Evolutionary conservation across 2,329 filamentous ascomycete genomes (phyloP), one percentile per base, ranked within the genome.

Genomic region (Talaromyces sp.): DNA sequence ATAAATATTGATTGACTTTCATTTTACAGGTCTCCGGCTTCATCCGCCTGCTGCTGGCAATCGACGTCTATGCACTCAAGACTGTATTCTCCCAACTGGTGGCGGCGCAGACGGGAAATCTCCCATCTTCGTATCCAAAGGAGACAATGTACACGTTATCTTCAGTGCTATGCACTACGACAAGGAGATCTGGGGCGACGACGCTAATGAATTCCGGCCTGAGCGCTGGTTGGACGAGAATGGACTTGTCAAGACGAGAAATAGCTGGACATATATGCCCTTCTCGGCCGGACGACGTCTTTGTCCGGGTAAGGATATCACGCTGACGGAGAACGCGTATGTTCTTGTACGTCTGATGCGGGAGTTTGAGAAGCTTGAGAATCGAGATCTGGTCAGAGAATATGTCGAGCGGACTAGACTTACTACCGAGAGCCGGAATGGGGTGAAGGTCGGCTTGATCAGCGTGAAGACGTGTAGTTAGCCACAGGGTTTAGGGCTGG

Each of bases 101-200:
- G 85, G 84, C 58, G 86, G 86, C 0, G 77, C 80, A 2, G 81
- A 86, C 68, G 61, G 64, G 2, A 62, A 52, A 21, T 62, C 63
- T 8, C 66, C 65, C 5, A 46, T 67, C 8, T 66, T 63, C 37
- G 69, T 82, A 1, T 68, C 66, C 64, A 53, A 57, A 33, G 53
- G 53, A 10, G 39, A 56, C 19, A 31, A 13, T 2, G 15, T 60
- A 7, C 13, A 61, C 36, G 80, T 75, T 62, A 67, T 60, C 54
- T 70, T 76, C 4, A 78, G 77, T 62, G 62, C 72, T 13, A 81
- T 81, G 77, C 67, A 72, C 48, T 63, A 68, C 13, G 61, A 67
- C 19, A 58, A 63, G 45, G 64, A 69, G 31, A 62, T 66, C 46
- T 70, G 64, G 39, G 67, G 67, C 4, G 21, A 35, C 5, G 66